A percentile compares a stretch with the other conserved stretches of the same genome.
phyloP scores from a whole-genome alignment of 2,329 filamentous ascomycete genomes.

The Alternaria sp. region DNA sequence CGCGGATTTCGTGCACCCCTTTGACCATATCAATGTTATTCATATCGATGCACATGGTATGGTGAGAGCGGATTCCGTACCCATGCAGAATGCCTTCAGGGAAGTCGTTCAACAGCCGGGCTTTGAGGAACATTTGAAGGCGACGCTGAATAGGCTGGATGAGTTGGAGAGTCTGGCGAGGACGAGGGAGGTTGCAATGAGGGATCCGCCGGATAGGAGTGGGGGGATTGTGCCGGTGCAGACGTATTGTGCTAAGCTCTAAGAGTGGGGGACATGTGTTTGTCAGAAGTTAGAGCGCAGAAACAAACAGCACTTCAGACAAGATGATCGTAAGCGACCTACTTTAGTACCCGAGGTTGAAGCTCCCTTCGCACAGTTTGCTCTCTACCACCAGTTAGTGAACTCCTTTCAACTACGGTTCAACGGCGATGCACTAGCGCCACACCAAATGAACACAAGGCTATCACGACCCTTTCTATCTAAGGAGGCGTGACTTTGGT shows the following conservation, averaged over 20 bases:
- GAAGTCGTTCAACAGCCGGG: constrained; percentile 78
- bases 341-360: neutral
- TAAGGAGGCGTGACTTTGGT: neutral
- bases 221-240: constrained; percentile 43
- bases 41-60: constrained; percentile 88
- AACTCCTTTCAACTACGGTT: neutral
- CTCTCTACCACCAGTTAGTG: neutral
- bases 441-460: neutral
- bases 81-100: constrained; percentile 92
- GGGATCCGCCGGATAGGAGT: constrained; percentile 64
- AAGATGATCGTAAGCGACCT: neutral
- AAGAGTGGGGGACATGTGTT: neutral
- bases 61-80: constrained; percentile 90
- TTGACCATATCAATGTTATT: constrained; percentile 93
- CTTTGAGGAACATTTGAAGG: constrained; percentile 83
- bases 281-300: too few relatives aligned
- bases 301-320: too few relatives aligned
- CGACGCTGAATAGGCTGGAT: constrained; percentile 81
- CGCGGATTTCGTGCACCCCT: constrained; percentile 88
- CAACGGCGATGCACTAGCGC: neutral
- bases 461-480: neutral
- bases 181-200: constrained; percentile 90
- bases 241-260: constrained; percentile 41
- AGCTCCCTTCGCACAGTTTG: neutral
- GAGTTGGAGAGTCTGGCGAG: constrained; percentile 93